Evolutionary conservation across 257 asterid genomes (phyloP).

Genomic region (Solanum etuberosum): DNA sequence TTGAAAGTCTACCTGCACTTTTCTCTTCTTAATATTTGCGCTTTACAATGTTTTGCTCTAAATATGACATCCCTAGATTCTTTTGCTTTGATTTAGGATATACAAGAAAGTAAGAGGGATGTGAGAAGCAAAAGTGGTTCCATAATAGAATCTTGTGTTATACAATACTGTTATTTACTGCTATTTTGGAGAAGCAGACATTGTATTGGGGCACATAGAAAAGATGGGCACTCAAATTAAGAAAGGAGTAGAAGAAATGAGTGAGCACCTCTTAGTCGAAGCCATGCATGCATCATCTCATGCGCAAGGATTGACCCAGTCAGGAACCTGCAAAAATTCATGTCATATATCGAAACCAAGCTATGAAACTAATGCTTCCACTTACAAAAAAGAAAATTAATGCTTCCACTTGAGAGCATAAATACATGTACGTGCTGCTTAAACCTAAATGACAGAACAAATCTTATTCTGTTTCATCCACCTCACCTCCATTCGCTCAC

Average conservation of each 20-base stretch:
- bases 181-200: background rate
- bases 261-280: conserved; percentile 59
- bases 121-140: background rate
- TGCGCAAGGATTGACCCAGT: conserved; percentile 83
- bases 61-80: background rate
- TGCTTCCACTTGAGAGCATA: background rate
- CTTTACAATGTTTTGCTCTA: background rate
- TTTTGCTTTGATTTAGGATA: background rate
- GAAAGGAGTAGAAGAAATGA: background rate
- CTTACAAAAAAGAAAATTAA: background rate
- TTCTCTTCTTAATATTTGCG: background rate
- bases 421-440: background rate
- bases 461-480: background rate
- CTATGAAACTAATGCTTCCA: background rate
- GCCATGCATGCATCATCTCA: conserved; percentile 97
- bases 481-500: conserved; percentile 89
- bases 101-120: background rate
- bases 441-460: background rate
- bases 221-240: background rate
- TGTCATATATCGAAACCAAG: background rate
- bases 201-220: background rate
- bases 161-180: background rate
- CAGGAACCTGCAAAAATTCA: conserved; percentile 38
- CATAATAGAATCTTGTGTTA: background rate
- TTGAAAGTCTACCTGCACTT: background rate